Evolutionary conservation across 352 stramenopile genomes (phyloP), one percentile per base, ranked within the genome.

Genomic region (Pythium oligandrum): DNA sequence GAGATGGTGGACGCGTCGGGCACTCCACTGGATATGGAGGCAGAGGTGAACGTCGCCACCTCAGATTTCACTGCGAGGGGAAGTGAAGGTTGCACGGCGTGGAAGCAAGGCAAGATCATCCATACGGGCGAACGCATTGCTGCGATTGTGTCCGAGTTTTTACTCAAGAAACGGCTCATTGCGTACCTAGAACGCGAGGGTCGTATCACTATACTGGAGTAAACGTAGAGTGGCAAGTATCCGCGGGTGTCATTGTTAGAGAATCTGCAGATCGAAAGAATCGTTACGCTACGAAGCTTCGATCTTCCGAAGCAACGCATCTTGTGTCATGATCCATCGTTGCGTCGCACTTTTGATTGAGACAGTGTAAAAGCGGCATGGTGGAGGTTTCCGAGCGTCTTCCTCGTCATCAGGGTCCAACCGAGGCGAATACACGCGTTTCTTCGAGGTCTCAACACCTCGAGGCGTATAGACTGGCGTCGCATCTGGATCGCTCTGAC

Each of bases 11-110:
- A 84, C 49, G 69, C 76, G 34, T 59, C 55, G 26, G 79, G 66
- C 12, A 55, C 84, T 36, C 61, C 68, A 4, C 63, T 90, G 34
- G 73, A 90, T 50, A 49, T 80, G 59, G 70, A 86, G 30, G 42
- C 55, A 17, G 63, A 66, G 53, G 54, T 93, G 50, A 61, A 78
- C 6, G 78, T 96, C 45, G 86, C 78, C 12, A 92, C 86, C 4
- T 88, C 86, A 40, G 79, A 79, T 48, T 96, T 94, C 57, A 79
- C 93, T 34, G 74, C 79, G 32, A 70, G 70, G 12, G 86, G 86
- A 1, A 78, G 81, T 31, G 86, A 96, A 50, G 83, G 82, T 4
- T 93, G 82, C 45, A 74, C 70, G 17, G 71, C 80, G 26, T 96
- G 86, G 86, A 62, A 79, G 17, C 61, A 80, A 26, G 77, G 83